Percentiles rank a stretch among this genome's conserved stretches.
phyloP scores from a whole-genome alignment of 2,329 filamentous ascomycete genomes.

The Alternaria panax region DNA sequence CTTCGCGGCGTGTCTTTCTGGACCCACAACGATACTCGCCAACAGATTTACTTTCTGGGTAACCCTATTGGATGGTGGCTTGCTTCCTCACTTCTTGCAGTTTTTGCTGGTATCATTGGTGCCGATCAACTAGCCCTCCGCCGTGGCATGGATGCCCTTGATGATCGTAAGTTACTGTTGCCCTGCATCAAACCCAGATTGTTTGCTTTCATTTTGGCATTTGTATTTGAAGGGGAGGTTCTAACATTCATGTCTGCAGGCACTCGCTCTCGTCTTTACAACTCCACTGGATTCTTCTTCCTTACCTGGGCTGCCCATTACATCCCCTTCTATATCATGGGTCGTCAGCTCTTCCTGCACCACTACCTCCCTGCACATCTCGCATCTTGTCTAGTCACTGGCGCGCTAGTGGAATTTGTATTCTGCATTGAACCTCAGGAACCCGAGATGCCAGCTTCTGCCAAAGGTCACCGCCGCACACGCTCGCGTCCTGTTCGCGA shows the following conservation, averaged over 20 bases:
- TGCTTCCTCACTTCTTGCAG: slow-evolving; percentile 86
- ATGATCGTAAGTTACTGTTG: slow-evolving; percentile 75
- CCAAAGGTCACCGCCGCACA: slow-evolving; percentile 46
- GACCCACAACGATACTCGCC: slow-evolving; percentile 92
- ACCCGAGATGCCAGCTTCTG: slow-evolving; percentile 44
- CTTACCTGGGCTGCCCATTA: slow-evolving; percentile 97
- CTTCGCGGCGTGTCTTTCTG: slow-evolving; percentile 98
- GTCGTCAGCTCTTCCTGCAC: slow-evolving; percentile 95
- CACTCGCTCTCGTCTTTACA: slow-evolving; percentile 92
- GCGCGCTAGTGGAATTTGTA: slow-evolving; percentile 91
- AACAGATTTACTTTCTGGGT: slow-evolving; percentile 98
- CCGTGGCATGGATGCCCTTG: slow-evolving; percentile 90
- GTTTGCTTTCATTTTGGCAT: slow-evolving; percentile 5
- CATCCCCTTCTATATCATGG: slow-evolving; percentile 97
- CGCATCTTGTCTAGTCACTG: slow-evolving; percentile 87
- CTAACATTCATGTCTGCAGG: slow-evolving; percentile 57
- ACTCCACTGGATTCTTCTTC: slow-evolving; percentile 99
- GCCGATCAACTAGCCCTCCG: slow-evolving; percentile 94
- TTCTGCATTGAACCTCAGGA: slow-evolving; percentile 84
- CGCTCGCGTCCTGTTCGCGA: slow-evolving; percentile 79
- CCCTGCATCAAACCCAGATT: slow-evolving; percentile 5
- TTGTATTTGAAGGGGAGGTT: slow-evolving; percentile 13
- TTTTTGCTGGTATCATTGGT: slow-evolving; percentile 88
- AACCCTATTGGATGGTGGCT: slow-evolving; percentile 99
- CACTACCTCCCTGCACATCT: slow-evolving; percentile 96